phyloP scores from a whole-genome alignment of 805 yeast species.

The Candida chauliodis region DNA sequence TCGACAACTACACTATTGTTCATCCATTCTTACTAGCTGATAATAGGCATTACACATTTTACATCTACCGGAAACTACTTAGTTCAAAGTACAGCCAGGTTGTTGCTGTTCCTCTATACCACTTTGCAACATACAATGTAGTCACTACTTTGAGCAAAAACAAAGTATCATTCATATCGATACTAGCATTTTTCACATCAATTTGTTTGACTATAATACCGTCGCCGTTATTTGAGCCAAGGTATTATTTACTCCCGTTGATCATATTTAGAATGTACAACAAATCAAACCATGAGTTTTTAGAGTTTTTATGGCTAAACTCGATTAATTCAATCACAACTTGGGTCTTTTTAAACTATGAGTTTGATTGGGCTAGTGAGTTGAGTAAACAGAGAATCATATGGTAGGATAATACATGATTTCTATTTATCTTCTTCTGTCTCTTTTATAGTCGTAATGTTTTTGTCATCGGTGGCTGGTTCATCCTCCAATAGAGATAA shows the following conservation, averaged over 20 bases:
- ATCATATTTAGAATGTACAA: constrained; percentile 64
- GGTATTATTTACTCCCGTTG: constrained; percentile 84
- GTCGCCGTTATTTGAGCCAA: constrained; percentile 89
- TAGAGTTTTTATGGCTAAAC: constrained; percentile 64
- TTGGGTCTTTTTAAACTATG: constrained; percentile 52
- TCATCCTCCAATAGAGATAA: constrained; percentile 21
- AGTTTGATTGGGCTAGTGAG: constrained; percentile 69
- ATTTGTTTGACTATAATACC: constrained; percentile 67
- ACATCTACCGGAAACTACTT: constrained; percentile 69
- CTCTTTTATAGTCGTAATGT: constrained; percentile 1
- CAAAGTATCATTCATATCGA: constrained; percentile 30
- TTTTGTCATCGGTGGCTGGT: constrained; percentile 1
- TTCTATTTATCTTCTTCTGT: not conserved
- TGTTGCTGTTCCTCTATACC: constrained; percentile 64
- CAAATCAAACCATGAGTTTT: constrained; percentile 13
- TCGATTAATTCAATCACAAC: constrained; percentile 52
- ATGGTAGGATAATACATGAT: constrained; percentile 58
- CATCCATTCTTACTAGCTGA: constrained; percentile 94
- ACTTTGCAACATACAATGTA: constrained; percentile 46
- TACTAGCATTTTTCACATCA: constrained; percentile 50
- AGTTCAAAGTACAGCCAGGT: constrained; percentile 45
- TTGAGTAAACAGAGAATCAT: constrained; percentile 71
- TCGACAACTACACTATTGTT: constrained; percentile 62
- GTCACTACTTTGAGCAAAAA: constrained; percentile 14
- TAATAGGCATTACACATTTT: constrained; percentile 90